Conservation (phyloP, 495 filamentous ascomycete genomes). For the Cairneyella variabilis region DNA sequence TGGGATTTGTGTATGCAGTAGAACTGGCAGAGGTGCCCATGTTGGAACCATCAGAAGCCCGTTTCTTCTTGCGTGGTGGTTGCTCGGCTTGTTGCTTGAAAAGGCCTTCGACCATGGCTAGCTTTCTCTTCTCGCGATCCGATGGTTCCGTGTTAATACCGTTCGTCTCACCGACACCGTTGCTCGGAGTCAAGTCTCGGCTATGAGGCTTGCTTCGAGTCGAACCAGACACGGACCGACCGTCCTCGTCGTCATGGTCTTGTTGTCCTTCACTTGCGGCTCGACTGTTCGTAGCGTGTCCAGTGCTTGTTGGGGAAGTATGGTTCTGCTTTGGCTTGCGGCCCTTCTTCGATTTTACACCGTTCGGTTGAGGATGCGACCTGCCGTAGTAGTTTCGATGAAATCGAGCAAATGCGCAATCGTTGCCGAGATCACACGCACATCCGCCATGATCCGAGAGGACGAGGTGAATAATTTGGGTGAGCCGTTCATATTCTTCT, state of each 20-base stretch:
- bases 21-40: constrained; percentile 31
- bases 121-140: constrained; percentile 82
- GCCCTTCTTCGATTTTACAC: constrained; percentile 53
- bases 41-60: constrained; percentile 53
- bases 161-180: constrained; percentile 44
- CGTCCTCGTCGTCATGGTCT: constrained; percentile 55
- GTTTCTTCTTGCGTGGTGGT: constrained; percentile 53
- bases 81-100: constrained; percentile 63
- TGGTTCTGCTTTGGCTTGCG: constrained; percentile 50
- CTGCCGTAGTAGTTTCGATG: constrained; percentile 60
- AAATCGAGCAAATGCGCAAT: constrained; percentile 70
- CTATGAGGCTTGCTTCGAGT: constrained; percentile 70
- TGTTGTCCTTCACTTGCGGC: constrained; percentile 67
- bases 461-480: constrained; percentile 60
- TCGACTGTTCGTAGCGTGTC: constrained; percentile 69
- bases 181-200: constrained; percentile 71
- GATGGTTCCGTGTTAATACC: constrained; percentile 63
- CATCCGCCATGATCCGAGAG: constrained; percentile 86
- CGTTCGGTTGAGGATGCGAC: constrained; percentile 42
- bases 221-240: constrained; percentile 70
- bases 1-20: constrained; percentile 28
- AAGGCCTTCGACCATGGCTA: constrained; percentile 76
- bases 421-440: constrained; percentile 63
- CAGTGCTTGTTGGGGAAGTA: constrained; percentile 65
- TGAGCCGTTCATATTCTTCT: constrained; percentile 45